These are phyloP conservation scores for Dactylellina cionopaga DNA, from an alignment of 2,329 filamentous ascomycete genomes.

Conservation along the genomic window DNA sequence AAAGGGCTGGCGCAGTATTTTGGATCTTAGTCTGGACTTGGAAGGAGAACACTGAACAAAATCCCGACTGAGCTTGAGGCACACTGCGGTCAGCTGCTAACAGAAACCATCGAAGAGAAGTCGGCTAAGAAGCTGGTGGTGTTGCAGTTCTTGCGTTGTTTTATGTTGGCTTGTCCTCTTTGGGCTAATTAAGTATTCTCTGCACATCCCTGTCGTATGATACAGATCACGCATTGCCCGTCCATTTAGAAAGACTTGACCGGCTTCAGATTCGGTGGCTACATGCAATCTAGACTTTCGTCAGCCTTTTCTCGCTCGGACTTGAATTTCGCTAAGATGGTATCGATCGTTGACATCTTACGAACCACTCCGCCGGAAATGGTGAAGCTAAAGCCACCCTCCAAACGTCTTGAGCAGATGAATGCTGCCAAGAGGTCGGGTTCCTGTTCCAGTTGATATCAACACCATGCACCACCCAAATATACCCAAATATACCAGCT, in stretches of 20 bases:
- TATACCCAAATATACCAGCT: no score
- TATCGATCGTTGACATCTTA: not conserved
- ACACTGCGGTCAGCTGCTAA: no score
- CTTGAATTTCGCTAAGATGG: no score
- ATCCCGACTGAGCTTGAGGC: no score
- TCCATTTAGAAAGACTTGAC: constrained; percentile 5
- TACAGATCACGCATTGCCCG: not conserved
- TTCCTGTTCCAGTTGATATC: constrained; percentile 11
- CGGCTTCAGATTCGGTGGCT: no score
- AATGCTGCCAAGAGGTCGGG: constrained; percentile 13
- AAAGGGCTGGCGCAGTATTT: no score
- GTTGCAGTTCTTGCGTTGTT: constrained; percentile 45
- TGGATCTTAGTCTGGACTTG: no score
- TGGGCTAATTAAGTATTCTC: constrained; percentile 1
- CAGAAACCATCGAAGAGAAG: not conserved
- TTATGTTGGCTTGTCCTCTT: not conserved
- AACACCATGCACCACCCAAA: not conserved
- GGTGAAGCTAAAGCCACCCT: not conserved
- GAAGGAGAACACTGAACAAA: no score
- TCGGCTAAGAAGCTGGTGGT: not conserved
- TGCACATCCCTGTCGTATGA: not conserved
- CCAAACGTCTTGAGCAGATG: not conserved
- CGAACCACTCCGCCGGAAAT: constrained; percentile 1
- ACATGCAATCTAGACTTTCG: no score
- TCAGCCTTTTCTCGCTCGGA: no score